Evolutionary conservation across 306 rosid species (phyloP).

Genomic region (Dicorynia guianensis): DNA sequence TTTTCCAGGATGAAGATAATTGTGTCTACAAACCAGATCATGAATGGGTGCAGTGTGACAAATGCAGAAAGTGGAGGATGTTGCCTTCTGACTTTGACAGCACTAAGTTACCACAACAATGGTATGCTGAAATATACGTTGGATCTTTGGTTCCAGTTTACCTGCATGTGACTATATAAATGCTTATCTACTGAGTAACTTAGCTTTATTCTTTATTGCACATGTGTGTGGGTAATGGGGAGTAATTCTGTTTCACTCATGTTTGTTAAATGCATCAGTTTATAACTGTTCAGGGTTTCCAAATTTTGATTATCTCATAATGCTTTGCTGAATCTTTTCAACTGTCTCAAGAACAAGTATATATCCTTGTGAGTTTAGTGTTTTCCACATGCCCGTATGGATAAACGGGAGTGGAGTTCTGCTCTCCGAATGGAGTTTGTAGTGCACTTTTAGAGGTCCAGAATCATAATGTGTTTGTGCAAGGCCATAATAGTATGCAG

Average conservation of each 20-base stretch:
- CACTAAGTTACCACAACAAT: conserved; percentile 44
- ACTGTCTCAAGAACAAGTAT: not conserved
- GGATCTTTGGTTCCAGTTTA: not conserved
- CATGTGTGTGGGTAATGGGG: not conserved
- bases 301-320: not conserved
- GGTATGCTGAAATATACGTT: conserved; percentile 45
- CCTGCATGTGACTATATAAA: not conserved
- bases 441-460: not conserved
- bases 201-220: not conserved
- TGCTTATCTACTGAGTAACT: conserved; percentile 6
- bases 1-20: conserved; percentile 40
- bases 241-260: not conserved
- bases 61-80: conserved; percentile 71
- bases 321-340: not conserved
- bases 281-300: not conserved
- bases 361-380: not conserved
- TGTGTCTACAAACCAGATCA: conserved; percentile 55
- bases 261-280: not conserved
- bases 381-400: not conserved
- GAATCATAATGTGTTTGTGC: not conserved
- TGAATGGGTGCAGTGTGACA: conserved; percentile 73
- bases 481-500: not conserved
- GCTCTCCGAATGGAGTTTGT: conserved; percentile 1
- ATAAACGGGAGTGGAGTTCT: not conserved
- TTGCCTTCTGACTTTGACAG: conserved; percentile 45